phyloP scores from a whole-genome alignment of 2,329 filamentous ascomycete species.

The Lasiodiplodia hormozganensis region DNA sequence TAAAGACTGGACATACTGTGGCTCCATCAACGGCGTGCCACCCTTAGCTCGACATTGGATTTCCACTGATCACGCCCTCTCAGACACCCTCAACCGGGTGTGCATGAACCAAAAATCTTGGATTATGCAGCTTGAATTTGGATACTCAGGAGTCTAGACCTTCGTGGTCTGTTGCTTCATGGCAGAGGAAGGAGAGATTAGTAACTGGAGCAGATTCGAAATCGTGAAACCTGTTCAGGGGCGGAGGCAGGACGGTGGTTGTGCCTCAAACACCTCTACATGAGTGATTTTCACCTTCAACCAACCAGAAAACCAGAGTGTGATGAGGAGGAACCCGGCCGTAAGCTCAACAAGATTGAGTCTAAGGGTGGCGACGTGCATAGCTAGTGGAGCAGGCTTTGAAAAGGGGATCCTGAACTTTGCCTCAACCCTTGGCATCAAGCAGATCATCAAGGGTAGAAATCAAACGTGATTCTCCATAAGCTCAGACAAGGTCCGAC shows the following conservation, averaged over 20 bases:
- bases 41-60: too few relatives aligned
- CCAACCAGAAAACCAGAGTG: not conserved
- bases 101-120: not conserved
- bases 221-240: slow-evolving; percentile 13
- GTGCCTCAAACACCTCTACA: slow-evolving; percentile 6
- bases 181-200: slow-evolving; percentile 2
- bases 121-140: slow-evolving; percentile 5
- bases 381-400: slow-evolving; percentile 9
- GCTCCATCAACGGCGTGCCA: not conserved
- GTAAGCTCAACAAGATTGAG: not conserved
- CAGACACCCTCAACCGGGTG: not conserved
- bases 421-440: slow-evolving; percentile 14
- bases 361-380: not conserved
- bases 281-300: not conserved
- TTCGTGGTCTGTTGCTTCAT: not conserved
- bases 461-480: slow-evolving; percentile 2
- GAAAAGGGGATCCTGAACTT: slow-evolving; percentile 7
- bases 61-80: too few relatives aligned
- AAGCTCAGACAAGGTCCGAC: slow-evolving; percentile 11
- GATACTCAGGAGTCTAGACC: not conserved
- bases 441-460: not conserved
- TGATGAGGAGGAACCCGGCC: not conserved
- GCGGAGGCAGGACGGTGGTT: not conserved
- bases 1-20: not conserved
- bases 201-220: slow-evolving; percentile 12